Percentiles rank a stretch among this genome's conserved stretches.
These are phyloP conservation scores for Plasmopara muralis DNA, from an alignment of 352 stramenopile genomes.

Conservation along the genomic window DNA sequence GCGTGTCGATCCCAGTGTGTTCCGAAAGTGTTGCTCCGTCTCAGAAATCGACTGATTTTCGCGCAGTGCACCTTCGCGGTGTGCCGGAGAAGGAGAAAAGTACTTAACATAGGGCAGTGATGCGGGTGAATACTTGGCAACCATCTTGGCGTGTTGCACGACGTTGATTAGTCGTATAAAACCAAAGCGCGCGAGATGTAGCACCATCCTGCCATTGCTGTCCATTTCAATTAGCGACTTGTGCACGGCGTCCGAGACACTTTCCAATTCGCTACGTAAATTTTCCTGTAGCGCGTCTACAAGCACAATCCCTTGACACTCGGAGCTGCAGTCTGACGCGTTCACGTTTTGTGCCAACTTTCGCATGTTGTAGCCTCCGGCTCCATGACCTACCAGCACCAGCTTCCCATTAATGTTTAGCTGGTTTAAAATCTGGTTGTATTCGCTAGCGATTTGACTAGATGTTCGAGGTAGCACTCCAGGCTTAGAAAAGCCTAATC, in stretches of 20 bases:
- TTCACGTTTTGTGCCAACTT: conserved; percentile 45
- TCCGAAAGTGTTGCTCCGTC: conserved; percentile 56
- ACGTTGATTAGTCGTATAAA: conserved; percentile 64
- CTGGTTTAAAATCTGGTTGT: conserved; percentile 47
- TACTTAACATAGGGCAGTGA: conserved; percentile 56
- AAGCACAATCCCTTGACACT: conserved; percentile 61
- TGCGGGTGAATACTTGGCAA: conserved; percentile 42
- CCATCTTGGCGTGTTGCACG: conserved; percentile 53
- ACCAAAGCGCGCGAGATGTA: conserved; percentile 43
- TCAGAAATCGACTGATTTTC: conserved; percentile 53
- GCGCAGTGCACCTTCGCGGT: conserved; percentile 43
- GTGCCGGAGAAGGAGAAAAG: conserved; percentile 55
- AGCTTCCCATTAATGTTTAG: conserved; percentile 52
- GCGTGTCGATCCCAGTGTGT: conserved; percentile 16
- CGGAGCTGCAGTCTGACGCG: conserved; percentile 7
- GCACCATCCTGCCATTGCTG: conserved; percentile 50
- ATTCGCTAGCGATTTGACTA: conserved; percentile 55
- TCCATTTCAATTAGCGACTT: conserved; percentile 54
- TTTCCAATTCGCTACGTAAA: conserved; percentile 49
- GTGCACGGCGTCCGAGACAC: conserved; percentile 48
- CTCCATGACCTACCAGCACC: conserved; percentile 65
- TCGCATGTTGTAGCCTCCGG: conserved; percentile 79
- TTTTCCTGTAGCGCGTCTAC: conserved; percentile 69
- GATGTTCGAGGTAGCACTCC: conserved; percentile 42
- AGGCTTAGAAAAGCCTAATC: conserved; percentile 61